Evolutionary conservation across 805 yeast genomes (phyloP), one percentile per base, ranked within the genome.

Genomic region (Zygoascus tannicola): DNA sequence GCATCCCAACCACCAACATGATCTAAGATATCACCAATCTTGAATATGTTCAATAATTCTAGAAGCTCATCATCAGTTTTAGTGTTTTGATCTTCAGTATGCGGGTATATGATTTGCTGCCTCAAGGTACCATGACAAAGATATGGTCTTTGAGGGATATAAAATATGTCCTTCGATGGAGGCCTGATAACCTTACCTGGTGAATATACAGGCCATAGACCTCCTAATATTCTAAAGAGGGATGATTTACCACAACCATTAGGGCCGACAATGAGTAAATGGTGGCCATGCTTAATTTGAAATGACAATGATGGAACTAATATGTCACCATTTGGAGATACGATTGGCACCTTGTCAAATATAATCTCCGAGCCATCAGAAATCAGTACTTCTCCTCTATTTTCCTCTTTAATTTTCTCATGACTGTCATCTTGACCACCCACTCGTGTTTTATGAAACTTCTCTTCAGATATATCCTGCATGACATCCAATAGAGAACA

Each of bases 201-300:
- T 26, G 67, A 64, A 37, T 73, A 68, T 18, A 87, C 80, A 2
- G 92, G 94, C 97, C 97, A 88, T 52, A 88, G 69, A 0, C 96
- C 96, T 44, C 97, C 96, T 38, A 88, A 71, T 56, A 88, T 76
- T 58, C 97, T 75, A 62, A 88, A 88, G 45, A 88, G 67, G 0
- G 97, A 88, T 0, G 96, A 87, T 64, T 88, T 88, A 22, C 97
- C 97, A 50, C 95, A 84, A 1, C 97, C 97, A 58, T 88, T 88
- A 12, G 97, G 97, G 0, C 97, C 97, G 7, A 90, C 87, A 58
- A 88, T 87, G 43, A 88, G 70, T 41, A 88, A 68, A 62, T 88
- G 92, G 41, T 87, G 80, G 30, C 96, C 96, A 28, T 76, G 81
- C 49, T 80, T 75, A 43, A 88, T 75, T 41, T 80, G 73, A 61